phyloP scores from a whole-genome alignment of 2,329 filamentous ascomycete species.

The Chalara sp. region DNA sequence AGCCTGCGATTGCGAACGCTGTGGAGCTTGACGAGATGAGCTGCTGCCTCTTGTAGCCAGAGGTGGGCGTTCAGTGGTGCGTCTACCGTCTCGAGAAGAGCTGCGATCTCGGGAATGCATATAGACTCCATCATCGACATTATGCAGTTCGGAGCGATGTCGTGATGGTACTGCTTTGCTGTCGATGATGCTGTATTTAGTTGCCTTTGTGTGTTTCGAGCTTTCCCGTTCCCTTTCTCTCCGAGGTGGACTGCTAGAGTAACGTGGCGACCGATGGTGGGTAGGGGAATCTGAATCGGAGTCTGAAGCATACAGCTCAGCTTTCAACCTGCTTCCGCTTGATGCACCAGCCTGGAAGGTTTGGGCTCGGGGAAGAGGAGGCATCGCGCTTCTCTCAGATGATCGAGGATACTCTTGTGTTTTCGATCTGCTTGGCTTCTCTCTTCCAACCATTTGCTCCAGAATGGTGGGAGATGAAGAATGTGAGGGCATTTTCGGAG shows the following conservation, averaged over 20 bases:
- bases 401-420: constrained; percentile 21
- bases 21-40: constrained; percentile 4
- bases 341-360: constrained; percentile 20
- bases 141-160: constrained; percentile 14
- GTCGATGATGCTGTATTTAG: constrained; percentile 6
- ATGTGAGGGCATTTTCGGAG: constrained; percentile 22
- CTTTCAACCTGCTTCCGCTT: constrained; percentile 15
- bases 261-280: constrained; percentile 4
- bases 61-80: constrained; percentile 12
- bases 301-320: constrained; percentile 12
- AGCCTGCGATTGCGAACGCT: constrained; percentile 8
- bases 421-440: constrained; percentile 23
- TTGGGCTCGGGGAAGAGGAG: constrained; percentile 20
- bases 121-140: constrained; percentile 12
- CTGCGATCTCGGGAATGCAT: constrained; percentile 15
- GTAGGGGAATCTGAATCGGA: constrained; percentile 13
- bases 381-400: constrained; percentile 10
- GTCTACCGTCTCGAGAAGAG: constrained; percentile 15
- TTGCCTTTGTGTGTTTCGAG: constrained; percentile 3
- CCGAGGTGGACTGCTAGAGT: constrained; percentile 12
- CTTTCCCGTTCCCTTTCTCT: neutral
- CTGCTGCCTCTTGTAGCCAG: constrained; percentile 5
- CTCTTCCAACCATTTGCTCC: constrained; percentile 7
- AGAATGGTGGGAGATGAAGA: constrained; percentile 21
- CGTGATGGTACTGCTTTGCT: constrained; percentile 1